Evolutionary conservation across 1,284 basidiomycete genomes (phyloP), one percentile per base, ranked within the genome.

Genomic region (Cutaneotrichosporon sp.): DNA sequence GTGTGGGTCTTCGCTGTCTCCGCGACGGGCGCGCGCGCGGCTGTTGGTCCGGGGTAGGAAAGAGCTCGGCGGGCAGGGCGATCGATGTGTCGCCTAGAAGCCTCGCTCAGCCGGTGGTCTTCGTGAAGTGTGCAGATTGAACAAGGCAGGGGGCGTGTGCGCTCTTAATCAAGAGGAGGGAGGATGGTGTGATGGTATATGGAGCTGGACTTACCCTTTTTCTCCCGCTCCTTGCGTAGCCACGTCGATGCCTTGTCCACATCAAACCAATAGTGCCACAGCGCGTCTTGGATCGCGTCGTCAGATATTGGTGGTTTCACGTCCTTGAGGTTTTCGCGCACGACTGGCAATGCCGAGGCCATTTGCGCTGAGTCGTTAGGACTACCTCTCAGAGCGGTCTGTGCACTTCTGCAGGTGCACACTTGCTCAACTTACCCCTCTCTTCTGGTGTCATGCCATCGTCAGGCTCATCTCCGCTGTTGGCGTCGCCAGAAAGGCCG

Each of bases 221-320:
- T 84, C 23, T 84, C 72, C 61, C 71, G 64, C 38, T 76, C 73
- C 56, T 74, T 74, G 26, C 86, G 63, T 21, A 91, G 78, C 80
- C 84, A 88, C 36, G 82, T 75, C 14, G 93, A 76, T 7, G 88
- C 84, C 66, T 85, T 81, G 38, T 90, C 84, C 17, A 88, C 81
- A 66, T 97, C 85, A 66, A 96, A 97, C 75, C 88, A 89, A 63
- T 80, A 84, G 63, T 97, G 85, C 87, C 91, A 97, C 41, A 97
- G 78, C 1, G 82, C 80, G 61, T 92, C 87, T 65, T 82, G 83
- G 70, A 98, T 87, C 47, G 83, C 80, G 37, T 77, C 73, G 68
- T 94, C 88, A 35, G 85, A 78, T 46, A 94, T 76, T 15, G 83
- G 84, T 33, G 84, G 85, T 39, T 79, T 80, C 67, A 84, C 79